Evolutionary conservation across 2,329 filamentous ascomycete species (phyloP).

Genomic region (Mycosphaerella arachidis): DNA sequence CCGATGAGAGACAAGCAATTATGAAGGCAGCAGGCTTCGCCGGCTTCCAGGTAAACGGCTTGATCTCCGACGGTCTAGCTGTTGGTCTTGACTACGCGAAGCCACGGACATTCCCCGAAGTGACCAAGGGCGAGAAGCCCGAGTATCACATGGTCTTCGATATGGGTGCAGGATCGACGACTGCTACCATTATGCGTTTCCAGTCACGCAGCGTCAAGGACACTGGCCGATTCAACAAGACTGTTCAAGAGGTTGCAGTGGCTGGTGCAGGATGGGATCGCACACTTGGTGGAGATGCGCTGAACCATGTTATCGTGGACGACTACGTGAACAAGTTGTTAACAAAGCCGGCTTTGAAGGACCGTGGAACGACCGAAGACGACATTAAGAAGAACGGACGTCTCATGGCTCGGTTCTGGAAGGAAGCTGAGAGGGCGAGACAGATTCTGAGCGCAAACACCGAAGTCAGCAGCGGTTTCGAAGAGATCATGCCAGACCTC

Average conservation of each 20-base stretch:
- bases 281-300: conserved; percentile 79
- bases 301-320: conserved; percentile 83
- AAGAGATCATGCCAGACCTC: conserved; percentile 84
- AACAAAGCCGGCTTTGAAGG: conserved; percentile 60
- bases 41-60: conserved; percentile 75
- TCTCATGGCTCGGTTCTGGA: conserved; percentile 82
- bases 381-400: conserved; percentile 72
- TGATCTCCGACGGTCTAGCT: conserved; percentile 85
- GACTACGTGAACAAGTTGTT: conserved; percentile 81
- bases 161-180: conserved; percentile 94
- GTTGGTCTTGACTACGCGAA: conserved; percentile 96
- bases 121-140: conserved; percentile 76
- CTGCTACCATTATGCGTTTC: conserved; percentile 83
- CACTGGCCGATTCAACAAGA: conserved; percentile 90
- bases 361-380: conserved; percentile 57
- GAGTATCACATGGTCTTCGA: conserved; percentile 94
- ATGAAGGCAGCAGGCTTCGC: conserved; percentile 81
- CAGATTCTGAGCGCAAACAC: conserved; percentile 92
- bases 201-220: conserved; percentile 88
- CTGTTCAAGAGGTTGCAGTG: conserved; percentile 88
- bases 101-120: conserved; percentile 77
- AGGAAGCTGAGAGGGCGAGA: conserved; percentile 80
- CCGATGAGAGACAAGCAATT: conserved; percentile 82
- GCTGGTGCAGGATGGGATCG: conserved; percentile 84
- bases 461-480: conserved; percentile 74